Percentiles rank a stretch among this genome's conserved stretches.
Evolutionary conservation across 345 rosid species (phyloP).

Genomic region (Psidium friedrichsthalianum): DNA sequence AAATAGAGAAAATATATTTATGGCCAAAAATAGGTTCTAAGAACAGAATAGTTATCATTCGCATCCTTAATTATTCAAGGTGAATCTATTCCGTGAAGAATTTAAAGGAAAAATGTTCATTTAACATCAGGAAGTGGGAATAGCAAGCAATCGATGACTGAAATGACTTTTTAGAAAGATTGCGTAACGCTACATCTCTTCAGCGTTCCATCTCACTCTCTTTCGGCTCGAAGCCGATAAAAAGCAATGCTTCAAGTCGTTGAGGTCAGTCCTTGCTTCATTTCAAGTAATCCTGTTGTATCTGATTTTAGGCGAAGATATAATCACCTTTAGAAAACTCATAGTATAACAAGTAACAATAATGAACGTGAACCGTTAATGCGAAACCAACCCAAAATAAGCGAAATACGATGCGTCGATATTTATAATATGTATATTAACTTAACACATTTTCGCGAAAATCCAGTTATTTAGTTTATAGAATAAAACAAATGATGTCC

Average conservation of each 20-base stretch:
- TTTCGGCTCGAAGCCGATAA: too few species aligned
- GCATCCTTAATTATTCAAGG: rapidly evolving
- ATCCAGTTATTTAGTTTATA: not conserved
- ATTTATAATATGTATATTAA: not conserved
- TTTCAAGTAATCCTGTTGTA: not conserved
- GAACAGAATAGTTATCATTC: not conserved
- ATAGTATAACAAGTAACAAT: not conserved
- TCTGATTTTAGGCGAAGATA: not conserved
- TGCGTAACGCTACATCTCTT: too few species aligned
- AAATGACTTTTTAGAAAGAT: too few species aligned
- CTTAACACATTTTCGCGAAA: not conserved
- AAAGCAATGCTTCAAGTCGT: too few species aligned
- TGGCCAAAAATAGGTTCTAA: rapidly evolving
- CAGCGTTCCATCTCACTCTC: too few species aligned
- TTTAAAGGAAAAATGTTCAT: not conserved
- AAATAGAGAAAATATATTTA: not conserved
- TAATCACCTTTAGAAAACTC: not conserved
- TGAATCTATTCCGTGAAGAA: not conserved
- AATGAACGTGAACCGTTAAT: not conserved
- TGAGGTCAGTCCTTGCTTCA: not conserved
- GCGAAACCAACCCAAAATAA: not conserved
- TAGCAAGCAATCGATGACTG: too few species aligned
- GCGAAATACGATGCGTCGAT: rapidly evolving
- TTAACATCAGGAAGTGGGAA: not conserved
- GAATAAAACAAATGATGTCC: too few species aligned